These are phyloP conservation scores for Wickerhamiella bombiphila DNA, from an alignment of 805 yeast genomes.

Conservation along the genomic window DNA sequence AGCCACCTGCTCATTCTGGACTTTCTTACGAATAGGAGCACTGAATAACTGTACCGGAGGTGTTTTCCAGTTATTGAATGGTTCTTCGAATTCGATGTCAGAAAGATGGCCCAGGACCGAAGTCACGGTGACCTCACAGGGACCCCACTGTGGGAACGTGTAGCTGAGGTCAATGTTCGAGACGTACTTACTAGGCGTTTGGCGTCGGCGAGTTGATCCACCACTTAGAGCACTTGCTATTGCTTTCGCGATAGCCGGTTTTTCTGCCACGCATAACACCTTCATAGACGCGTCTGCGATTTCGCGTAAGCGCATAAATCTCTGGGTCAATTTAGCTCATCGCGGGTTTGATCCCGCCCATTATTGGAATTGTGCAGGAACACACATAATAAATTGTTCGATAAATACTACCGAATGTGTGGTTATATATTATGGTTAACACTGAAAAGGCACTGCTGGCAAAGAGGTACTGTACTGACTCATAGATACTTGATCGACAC, in stretches of 20 bases:
- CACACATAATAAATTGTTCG: too few relatives aligned
- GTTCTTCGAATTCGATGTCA: conserved; percentile 46
- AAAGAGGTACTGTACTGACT: not conserved
- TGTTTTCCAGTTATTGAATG: conserved; percentile 51
- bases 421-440: too few relatives aligned
- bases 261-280: conserved; percentile 90
- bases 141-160: conserved; percentile 47
- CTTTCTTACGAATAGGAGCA: conserved; percentile 41
- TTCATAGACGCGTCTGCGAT: too few relatives aligned
- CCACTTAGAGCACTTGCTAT: conserved; percentile 67
- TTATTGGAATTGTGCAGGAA: too few relatives aligned
- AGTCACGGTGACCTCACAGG: conserved; percentile 76
- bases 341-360: too few relatives aligned
- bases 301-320: too few relatives aligned
- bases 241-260: conserved; percentile 84
- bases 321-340: too few relatives aligned
- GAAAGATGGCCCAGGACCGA: conserved; percentile 80
- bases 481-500: not conserved
- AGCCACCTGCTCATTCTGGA: conserved; percentile 36
- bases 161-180: conserved; percentile 68
- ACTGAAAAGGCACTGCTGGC: too few relatives aligned
- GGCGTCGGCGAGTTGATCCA: conserved; percentile 36
- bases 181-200: conserved; percentile 44
- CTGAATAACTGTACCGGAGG: conserved; percentile 52
- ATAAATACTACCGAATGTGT: too few relatives aligned